Percentiles rank a stretch among this genome's conserved stretches.
Conservation (phyloP, 2,329 filamentous ascomycete genomes). For the Pezicula radicicola region DNA sequence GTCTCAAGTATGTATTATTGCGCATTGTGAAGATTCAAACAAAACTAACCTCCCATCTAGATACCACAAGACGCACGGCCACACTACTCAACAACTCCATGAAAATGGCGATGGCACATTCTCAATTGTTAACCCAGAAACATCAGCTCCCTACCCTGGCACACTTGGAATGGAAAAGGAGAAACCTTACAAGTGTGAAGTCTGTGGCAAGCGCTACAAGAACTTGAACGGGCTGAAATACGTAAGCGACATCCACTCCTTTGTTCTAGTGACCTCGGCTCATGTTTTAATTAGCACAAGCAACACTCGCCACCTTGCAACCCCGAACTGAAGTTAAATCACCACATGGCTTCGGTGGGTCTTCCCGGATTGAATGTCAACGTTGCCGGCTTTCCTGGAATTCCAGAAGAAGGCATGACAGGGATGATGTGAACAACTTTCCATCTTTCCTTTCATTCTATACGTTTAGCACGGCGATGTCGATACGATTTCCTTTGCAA, state of each 20-base stretch:
- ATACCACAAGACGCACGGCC: slow-evolving; percentile 79
- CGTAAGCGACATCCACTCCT: slow-evolving; percentile 40
- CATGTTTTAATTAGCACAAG: slow-evolving; percentile 54
- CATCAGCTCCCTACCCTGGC: slow-evolving; percentile 88
- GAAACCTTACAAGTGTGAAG: slow-evolving; percentile 96
- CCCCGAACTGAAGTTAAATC: slow-evolving; percentile 63
- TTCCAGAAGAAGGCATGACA: slow-evolving; percentile 48
- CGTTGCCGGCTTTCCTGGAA: slow-evolving; percentile 47
- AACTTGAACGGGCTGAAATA: slow-evolving; percentile 99
- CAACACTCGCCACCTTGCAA: slow-evolving; percentile 87
- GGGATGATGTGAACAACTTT: slow-evolving; percentile 11
- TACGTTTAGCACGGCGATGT: not conserved
- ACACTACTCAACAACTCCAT: slow-evolving; percentile 94
- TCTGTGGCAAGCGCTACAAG: slow-evolving; percentile 98
- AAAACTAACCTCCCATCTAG: slow-evolving; percentile 32
- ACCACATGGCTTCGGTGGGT: slow-evolving; percentile 27
- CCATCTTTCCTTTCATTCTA: too few species aligned
- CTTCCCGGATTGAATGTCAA: slow-evolving; percentile 26
- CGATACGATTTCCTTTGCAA: not conserved
- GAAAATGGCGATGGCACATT: slow-evolving; percentile 97
- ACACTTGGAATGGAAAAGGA: slow-evolving; percentile 99
- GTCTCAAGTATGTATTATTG: slow-evolving; percentile 71
- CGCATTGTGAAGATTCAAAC: not conserved
- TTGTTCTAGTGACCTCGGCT: slow-evolving; percentile 20
- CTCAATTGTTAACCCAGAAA: slow-evolving; percentile 96